These are phyloP conservation scores for Annulohypoxylon moriforme DNA, from an alignment of 495 filamentous ascomycete genomes.

Conservation along the genomic window DNA sequence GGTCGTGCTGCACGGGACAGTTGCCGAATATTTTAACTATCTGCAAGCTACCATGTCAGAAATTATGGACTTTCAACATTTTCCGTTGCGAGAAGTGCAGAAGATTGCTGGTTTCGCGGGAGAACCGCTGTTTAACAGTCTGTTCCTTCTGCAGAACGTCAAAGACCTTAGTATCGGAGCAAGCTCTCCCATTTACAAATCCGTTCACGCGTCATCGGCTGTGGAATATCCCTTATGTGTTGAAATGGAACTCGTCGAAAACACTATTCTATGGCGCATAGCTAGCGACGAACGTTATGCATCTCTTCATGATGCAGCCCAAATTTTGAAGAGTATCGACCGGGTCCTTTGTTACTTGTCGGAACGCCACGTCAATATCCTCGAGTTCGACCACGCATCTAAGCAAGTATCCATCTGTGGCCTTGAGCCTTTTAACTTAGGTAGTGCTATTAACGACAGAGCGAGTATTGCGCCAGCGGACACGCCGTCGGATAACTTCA, in stretches of 20 bases:
- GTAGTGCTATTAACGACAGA: background rate
- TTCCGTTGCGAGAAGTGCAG: slow-evolving; percentile 72
- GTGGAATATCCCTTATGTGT: slow-evolving; percentile 84
- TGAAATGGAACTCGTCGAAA: slow-evolving; percentile 73
- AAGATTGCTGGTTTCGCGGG: slow-evolving; percentile 48
- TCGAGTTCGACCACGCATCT: slow-evolving; percentile 58
- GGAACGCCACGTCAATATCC: slow-evolving; percentile 55
- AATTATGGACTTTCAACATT: slow-evolving; percentile 69
- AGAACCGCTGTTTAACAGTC: slow-evolving; percentile 68
- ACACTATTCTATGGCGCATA: slow-evolving; percentile 70
- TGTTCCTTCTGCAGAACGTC: slow-evolving; percentile 75
- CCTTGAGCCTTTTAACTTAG: slow-evolving; percentile 50
- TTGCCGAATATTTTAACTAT: slow-evolving; percentile 69
- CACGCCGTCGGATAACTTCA: background rate
- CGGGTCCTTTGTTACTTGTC: slow-evolving; percentile 65
- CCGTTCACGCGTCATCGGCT: slow-evolving; percentile 67
- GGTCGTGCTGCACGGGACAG: slow-evolving; percentile 70
- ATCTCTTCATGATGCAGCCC: slow-evolving; percentile 52
- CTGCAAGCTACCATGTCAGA: slow-evolving; percentile 69
- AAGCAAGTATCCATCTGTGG: slow-evolving; percentile 66
- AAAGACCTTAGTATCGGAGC: slow-evolving; percentile 29
- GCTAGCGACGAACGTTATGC: slow-evolving; percentile 71
- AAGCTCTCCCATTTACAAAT: slow-evolving; percentile 58
- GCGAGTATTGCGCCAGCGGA: background rate
- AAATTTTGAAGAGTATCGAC: slow-evolving; percentile 66